Evolutionary conservation across 306 rosid species (phyloP).

Genomic region (Hylodesmum podocarpum): DNA sequence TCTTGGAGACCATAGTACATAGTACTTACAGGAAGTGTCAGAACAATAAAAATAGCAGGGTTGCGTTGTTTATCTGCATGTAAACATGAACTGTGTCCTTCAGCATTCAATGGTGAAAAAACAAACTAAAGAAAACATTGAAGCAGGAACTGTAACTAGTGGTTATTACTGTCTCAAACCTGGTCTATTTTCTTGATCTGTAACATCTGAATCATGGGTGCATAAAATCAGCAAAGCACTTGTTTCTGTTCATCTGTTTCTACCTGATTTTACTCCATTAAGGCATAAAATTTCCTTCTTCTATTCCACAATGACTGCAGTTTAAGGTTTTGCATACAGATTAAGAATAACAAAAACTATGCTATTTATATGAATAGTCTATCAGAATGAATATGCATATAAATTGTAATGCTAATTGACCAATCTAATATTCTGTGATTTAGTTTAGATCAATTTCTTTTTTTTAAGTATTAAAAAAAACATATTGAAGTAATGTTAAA

Average conservation of each 20-base stretch:
- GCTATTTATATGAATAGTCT: too few species aligned
- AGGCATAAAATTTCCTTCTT: too few species aligned
- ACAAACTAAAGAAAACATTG: not conserved
- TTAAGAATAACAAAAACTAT: too few species aligned
- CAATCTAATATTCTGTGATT: too few species aligned
- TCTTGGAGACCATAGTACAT: not conserved
- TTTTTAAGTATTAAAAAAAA: too few species aligned
- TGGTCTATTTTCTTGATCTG: conserved; percentile 44
- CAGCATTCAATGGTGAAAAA: not conserved
- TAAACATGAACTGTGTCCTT: not conserved
- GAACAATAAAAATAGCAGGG: not conserved
- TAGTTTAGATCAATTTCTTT: too few species aligned
- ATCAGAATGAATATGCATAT: too few species aligned
- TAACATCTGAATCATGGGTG: conserved; percentile 37
- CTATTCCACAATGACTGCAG: too few species aligned
- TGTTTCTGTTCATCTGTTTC: not conserved
- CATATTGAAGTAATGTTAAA: too few species aligned
- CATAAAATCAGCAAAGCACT: conserved; percentile 54
- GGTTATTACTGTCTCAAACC: not conserved
- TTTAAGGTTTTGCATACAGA: too few species aligned
- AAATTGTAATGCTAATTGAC: too few species aligned
- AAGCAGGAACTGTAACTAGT: not conserved
- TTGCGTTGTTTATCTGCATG: conserved; percentile 1
- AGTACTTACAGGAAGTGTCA: not conserved
- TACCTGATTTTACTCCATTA: too few species aligned